Evolutionary conservation across 345 rosid genomes (phyloP).

Genomic region (Toxicodendron radicans): DNA sequence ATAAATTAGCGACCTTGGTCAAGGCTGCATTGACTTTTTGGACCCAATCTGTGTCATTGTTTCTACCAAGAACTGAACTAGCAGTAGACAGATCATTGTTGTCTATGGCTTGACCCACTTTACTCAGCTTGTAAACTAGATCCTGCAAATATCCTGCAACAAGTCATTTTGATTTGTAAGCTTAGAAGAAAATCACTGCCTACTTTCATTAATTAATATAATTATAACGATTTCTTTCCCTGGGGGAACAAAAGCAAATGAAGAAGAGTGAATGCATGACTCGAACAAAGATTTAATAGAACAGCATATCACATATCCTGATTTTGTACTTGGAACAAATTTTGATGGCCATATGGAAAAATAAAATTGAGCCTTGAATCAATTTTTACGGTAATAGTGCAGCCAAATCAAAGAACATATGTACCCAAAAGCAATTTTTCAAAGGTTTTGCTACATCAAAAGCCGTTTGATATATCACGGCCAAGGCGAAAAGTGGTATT

Average conservation of each 20-base stretch:
- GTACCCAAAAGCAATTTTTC: conserved; percentile 7
- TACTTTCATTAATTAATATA: not conserved
- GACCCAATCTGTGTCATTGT: conserved; percentile 71
- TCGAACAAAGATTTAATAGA: not conserved
- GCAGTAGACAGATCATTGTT: conserved; percentile 72
- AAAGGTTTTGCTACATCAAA: not conserved
- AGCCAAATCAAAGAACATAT: not conserved
- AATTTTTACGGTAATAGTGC: not conserved
- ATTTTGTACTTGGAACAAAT: too few species aligned
- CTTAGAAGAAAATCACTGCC: not conserved
- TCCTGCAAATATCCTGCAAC: conserved; percentile 84
- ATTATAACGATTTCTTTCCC: not conserved
- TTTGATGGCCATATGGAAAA: not conserved
- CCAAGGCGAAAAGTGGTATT: not conserved
- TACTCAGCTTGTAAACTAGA: conserved; percentile 80
- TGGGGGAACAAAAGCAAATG: not conserved
- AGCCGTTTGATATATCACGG: not conserved
- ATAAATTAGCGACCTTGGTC: conserved; percentile 48
- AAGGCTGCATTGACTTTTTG: conserved; percentile 67
- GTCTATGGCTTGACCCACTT: conserved; percentile 90
- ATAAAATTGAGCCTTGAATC: not conserved
- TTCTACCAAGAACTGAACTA: conserved; percentile 69
- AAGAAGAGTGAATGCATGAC: not conserved
- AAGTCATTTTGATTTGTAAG: conserved; percentile 17
- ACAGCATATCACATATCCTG: not conserved